Evolutionary conservation across 768 basidiomycete genomes (phyloP), one percentile per base, ranked within the genome.

Genomic region (Lactarius hengduanensis): DNA sequence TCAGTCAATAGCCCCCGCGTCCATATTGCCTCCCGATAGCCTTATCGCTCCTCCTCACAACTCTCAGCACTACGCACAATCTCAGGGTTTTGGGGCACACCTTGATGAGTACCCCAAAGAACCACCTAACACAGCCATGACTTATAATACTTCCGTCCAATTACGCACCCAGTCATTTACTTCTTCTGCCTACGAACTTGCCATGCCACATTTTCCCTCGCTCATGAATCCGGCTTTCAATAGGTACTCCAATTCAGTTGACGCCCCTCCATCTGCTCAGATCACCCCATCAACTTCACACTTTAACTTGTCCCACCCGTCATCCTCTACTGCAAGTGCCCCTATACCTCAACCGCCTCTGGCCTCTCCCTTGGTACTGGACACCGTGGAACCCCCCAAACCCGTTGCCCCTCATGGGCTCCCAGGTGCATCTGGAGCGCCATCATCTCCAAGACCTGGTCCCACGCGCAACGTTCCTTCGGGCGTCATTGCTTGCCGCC

Each of bases 401-500:
- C 40, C 65, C 22, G 45, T 70, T 38, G 64, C 71, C 56, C 68
- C 70, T 65, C 64, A 66, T 63, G 58, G 62, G 60, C 66, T 26
- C 34, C 4, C 28, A 10, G 62, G 62, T 58, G 30, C 70, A 66
- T 54, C 72, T 70, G 47, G 22, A 22, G 41, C 71, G 22, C 41
- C 62, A 7, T 54, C 66, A 16, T 62, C 76, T 75, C 70, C 79
- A 74, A 73, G 77, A 76, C 67, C 62, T 26, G 63, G 62, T 36
- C 56, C 63, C 32, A 8, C 80, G 67, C 82, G 84, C 73, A 86
- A 86, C 76, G 78, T 80, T 78, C 86, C 88, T 13, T 83, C 80
- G 71, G 83, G 85, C 73, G 90, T 92, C 77, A 90, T 92, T 78
- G 90, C 91, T 70, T 92, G 91, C 81, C 86, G 86, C 68, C 89